Evolutionary conservation across 352 stramenopile genomes (phyloP).

Genomic region (Aphanomyces cochlioides): DNA sequence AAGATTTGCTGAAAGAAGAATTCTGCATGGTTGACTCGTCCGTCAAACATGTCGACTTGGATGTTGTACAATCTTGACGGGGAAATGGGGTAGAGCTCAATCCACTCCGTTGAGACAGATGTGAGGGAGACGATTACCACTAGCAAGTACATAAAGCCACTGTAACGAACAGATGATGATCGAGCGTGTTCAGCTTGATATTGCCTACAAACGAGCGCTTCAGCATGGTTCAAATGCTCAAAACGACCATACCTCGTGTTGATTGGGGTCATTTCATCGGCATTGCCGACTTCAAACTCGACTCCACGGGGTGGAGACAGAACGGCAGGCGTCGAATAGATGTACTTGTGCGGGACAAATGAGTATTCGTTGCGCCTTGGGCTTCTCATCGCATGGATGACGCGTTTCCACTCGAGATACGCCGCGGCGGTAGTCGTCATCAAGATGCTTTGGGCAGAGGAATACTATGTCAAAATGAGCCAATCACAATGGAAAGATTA

Average conservation of each 20-base stretch:
- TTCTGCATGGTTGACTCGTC: constrained; percentile 55
- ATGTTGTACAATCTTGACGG: constrained; percentile 76
- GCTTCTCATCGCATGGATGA: constrained; percentile 60
- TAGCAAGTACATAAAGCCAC: constrained; percentile 60
- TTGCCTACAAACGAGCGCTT: constrained; percentile 9
- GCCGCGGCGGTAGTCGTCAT: neutral
- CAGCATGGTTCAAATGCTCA: neutral
- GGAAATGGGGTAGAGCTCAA: constrained; percentile 65
- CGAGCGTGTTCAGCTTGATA: neutral
- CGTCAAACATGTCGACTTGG: constrained; percentile 77
- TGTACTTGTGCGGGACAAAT: constrained; percentile 79
- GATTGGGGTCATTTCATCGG: constrained; percentile 65
- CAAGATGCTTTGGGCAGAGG: neutral
- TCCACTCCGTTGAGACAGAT: constrained; percentile 49
- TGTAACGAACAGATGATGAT: constrained; percentile 29
- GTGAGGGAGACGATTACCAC: constrained; percentile 47
- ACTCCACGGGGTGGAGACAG: constrained; percentile 35
- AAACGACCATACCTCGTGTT: constrained; percentile 19
- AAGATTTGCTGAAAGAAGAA: constrained; percentile 72
- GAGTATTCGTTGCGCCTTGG: constrained; percentile 72
- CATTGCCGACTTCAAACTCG: constrained; percentile 32
- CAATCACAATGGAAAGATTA: constrained; percentile 19
- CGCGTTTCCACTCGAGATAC: constrained; percentile 45
- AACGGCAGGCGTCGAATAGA: constrained; percentile 45
- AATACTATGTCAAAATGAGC: constrained; percentile 9